phyloP scores from a whole-genome alignment of 208 protist genomes.

The Herpetomonas tarakana region DNA sequence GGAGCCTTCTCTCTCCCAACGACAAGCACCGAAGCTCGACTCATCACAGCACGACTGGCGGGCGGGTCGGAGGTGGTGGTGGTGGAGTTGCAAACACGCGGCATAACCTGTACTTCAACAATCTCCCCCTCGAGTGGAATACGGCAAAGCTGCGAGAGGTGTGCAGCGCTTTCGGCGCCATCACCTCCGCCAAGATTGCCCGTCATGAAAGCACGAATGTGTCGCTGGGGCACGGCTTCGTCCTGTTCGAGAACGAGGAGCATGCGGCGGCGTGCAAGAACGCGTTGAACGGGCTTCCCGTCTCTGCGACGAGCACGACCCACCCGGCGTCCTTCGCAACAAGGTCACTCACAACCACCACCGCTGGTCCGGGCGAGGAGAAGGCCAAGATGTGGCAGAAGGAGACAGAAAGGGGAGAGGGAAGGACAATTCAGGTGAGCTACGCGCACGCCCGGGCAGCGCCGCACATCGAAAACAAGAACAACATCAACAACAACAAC shows the following conservation, averaged over 20 bases:
- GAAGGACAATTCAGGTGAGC: neutral
- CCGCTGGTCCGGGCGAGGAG: too few species aligned
- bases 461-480: neutral
- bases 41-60: too few species aligned
- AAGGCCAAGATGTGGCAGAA: too few species aligned
- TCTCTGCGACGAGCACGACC: neutral
- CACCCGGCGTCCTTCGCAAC: too few species aligned
- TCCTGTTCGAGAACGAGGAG: constrained; percentile 31
- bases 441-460: neutral
- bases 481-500: too few species aligned
- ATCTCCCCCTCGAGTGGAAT: constrained; percentile 28
- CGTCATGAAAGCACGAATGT: constrained; percentile 20
- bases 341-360: too few species aligned
- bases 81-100: too few species aligned
- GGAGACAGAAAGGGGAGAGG: too few species aligned
- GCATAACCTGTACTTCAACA: constrained; percentile 28
- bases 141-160: constrained; percentile 26
- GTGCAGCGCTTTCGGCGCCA: constrained; percentile 17
- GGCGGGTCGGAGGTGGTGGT: too few species aligned
- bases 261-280: constrained; percentile 15
- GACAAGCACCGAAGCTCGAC: too few species aligned
- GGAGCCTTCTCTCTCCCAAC: too few species aligned
- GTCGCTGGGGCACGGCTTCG: constrained; percentile 29
- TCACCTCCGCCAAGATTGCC: constrained; percentile 26
- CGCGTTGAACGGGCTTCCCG: neutral